Evolutionary conservation across 768 basidiomycete genomes (phyloP), one percentile per base, ranked within the genome.

Genomic region (Suillus americanus): DNA sequence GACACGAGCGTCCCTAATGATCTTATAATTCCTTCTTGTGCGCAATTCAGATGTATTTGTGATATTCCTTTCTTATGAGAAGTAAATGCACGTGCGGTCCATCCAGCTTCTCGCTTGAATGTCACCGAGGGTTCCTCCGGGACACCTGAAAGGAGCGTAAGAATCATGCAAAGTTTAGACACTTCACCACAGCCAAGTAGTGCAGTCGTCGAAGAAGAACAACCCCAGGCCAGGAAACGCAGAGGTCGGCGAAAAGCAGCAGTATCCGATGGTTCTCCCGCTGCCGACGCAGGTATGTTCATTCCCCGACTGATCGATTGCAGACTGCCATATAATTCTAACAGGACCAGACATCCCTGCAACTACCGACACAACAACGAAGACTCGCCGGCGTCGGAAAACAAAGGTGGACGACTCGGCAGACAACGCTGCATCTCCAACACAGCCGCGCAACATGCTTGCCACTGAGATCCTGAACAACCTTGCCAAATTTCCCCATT

Each of bases 401-500:
- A 30, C 18, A 28, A 41, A 59, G 57, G 33, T 28, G 50, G 33
- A n/a, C 61, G 35, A 33, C 57, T 53, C 23, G 38, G 60, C 60
- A 41, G 62, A 62, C 28, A 41, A 55, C 45, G 14, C n/a, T 33
- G 20, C 33, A 23, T 33, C 57, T 12, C 62, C 45, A 40, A 76
- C 59, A 53, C 74, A 67, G 59, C 79, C 83, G 2, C 77, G 73
- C 46, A 86, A 81, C 30, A 76, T 82, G 55, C 83, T 97, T 25
- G 90, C 93, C 3, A 81, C 73, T 51, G 89, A 88, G 67, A 89
- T 98, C 38, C 80, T 85, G 66, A 76, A 83, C 30, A 94, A 97
- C 71, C 81, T 91, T 23, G 78, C 80, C 46, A 85, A 79, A 55
- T 97, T 94, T 72, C 91, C 96, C 25, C 91, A 95, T 69, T 96